These are phyloP conservation scores for Ogataea henricii DNA, from an alignment of 805 yeast genomes.

Conservation along the genomic window DNA sequence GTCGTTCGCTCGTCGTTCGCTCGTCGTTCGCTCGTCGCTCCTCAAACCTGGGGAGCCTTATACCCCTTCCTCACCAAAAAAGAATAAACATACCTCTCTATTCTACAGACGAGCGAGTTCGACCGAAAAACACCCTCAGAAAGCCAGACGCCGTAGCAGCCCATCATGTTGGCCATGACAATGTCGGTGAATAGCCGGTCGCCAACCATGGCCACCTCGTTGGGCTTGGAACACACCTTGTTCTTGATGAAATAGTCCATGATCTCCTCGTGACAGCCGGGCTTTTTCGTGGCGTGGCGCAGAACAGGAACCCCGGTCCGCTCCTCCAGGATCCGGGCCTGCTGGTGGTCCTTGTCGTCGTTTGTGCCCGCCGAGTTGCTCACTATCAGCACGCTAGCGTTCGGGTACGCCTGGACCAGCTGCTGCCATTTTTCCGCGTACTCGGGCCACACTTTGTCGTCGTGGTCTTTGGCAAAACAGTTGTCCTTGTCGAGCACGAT, in stretches of 20 bases:
- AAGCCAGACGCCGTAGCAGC: constrained; percentile 82
- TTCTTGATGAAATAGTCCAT: constrained; percentile 54
- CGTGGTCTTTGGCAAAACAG: constrained; percentile 86
- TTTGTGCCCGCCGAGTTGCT: constrained; percentile 92
- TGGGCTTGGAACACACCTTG: constrained; percentile 48
- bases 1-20: no score
- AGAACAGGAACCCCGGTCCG: constrained; percentile 70
- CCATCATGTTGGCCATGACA: constrained; percentile 93
- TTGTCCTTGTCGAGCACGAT: constrained; percentile 93
- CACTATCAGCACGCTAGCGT: constrained; percentile 68
- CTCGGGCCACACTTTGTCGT: constrained; percentile 76
- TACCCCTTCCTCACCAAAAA: constrained; percentile 4
- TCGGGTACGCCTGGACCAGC: constrained; percentile 60
- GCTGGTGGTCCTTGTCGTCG: constrained; percentile 61
- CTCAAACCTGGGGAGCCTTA: constrained; percentile 3
- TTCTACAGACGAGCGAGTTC: constrained; percentile 48
- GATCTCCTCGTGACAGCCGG: constrained; percentile 76
- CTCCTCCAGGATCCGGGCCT: constrained; percentile 63
- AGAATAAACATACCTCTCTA: constrained; percentile 46
- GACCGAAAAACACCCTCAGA: constrained; percentile 70
- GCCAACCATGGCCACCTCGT: constrained; percentile 83
- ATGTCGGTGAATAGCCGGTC: constrained; percentile 91
- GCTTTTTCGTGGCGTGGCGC: constrained; percentile 74
- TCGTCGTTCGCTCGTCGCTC: no score
- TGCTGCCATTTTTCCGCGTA: constrained; percentile 59